Evolutionary conservation across 352 stramenopile species (phyloP), one percentile per base, ranked within the genome.

Genomic region (Globisporangium viniferum): DNA sequence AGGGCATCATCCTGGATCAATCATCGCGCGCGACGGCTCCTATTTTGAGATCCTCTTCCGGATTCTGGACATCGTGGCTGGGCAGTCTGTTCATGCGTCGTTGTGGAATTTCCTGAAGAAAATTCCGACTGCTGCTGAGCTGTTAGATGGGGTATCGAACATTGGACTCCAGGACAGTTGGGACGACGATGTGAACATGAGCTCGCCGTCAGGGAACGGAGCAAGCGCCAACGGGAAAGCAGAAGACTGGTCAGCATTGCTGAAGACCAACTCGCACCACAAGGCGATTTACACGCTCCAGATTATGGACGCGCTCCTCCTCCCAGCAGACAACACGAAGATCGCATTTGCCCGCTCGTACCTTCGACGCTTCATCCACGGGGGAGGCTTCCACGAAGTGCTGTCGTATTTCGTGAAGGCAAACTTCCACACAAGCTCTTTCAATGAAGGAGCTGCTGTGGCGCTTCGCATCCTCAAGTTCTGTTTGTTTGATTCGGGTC

Each of bases 1-100:
- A 9, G 66, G 54, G 10, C 76, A 79, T n/a, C 77, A 88, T 51
- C 83, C 88, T 59, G 89, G 86, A 24, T 31, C 87, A 20, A 63
- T 96, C 18, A 90, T 95, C 69, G 74, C 86, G 20, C 70, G 73
- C 29, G 76, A 94, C 70, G 72, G 67, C 7, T 78, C 85, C 22
- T 95, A 96, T 62, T 95, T 95, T 61, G 83, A 90, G 20, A 83
- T 93, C 35, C 70, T 96, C n/a, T 95, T 96, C 59, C 81, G 78
- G 60, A 81, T 95, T 20, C 74, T 95, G 14, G 89, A 95, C 61
- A 79, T 80, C 20, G 78, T 92, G 1, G 77, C 80, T 5, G 77
- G 76, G 6, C 73, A 90, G 62, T 68, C 78, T 14, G 84, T 92
- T 1, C 87, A 94, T 71, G 80, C 86, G 53, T 76, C 87, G 18